Evolutionary conservation across 345 rosid genomes (phyloP), one percentile per base, ranked within the genome.

Genomic region (Cardamine chenopodiifolia): DNA sequence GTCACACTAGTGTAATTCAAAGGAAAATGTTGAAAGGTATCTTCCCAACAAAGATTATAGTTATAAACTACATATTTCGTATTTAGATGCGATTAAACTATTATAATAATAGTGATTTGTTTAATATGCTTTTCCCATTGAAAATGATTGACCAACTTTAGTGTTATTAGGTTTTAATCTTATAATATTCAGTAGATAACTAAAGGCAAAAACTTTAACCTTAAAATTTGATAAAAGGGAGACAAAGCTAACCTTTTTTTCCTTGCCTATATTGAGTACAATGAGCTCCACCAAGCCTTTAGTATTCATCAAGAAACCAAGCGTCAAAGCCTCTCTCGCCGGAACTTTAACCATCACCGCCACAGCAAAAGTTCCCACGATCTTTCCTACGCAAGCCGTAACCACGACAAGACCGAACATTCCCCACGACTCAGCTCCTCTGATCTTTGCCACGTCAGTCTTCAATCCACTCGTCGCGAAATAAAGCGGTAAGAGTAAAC

Each of bases 211-310:
- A 62, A 39, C n/a, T 25, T 20, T 12, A 71, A 73, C 66, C 66
- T 39, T 65, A 56, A 64, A 64, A 42, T 6, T 6, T 3, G 2
- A 22, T n/a, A 64, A 20, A 22, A 18, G 44, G 44, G 56, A 35
- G 35, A 59, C 4, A 37, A 12, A 53, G 45, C 83, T 62, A 1
- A 93, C 98, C 90, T 91, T 80, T 73, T 86, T 88, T 74, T 91
- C 97, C 78, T 78, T 87, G 84, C 98, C 98, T 37, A 93, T 91
- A 71, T 91, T 91, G 78, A 93, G 98, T 17, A 93, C 96, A 56
- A 93, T 89, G 79, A 93, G 96, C 72, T 93, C 98, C 39, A 93
- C 97, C 70, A 93, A 80, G 23, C 98, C 97, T 78, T 93, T 93
- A 2, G 97, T 91, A 26, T 93, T 93, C 96, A 89, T 93, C 84